Evolutionary conservation across 73 alveolate species (phyloP).

Genomic region (Vitrella brassicaformis): DNA sequence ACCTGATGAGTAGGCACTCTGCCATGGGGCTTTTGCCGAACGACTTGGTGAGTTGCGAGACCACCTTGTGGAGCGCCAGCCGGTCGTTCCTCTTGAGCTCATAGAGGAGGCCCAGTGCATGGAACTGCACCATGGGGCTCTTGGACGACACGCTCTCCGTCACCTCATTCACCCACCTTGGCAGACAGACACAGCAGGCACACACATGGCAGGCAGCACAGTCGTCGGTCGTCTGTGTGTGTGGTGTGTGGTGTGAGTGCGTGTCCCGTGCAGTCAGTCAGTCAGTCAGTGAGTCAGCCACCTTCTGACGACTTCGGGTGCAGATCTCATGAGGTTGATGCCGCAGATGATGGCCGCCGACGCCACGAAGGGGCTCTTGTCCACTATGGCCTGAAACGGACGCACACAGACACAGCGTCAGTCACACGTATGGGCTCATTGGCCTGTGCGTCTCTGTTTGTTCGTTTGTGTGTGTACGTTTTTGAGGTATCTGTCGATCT

Average conservation of each 20-base stretch:
- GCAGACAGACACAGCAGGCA: too few species aligned
- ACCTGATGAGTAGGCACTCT: slow-evolving; percentile 3
- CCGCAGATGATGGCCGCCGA: slow-evolving; percentile 15
- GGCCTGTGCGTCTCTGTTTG: too few species aligned
- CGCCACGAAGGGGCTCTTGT: slow-evolving; percentile 33
- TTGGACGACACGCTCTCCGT: slow-evolving; percentile 31
- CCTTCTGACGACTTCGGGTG: slow-evolving; percentile 19
- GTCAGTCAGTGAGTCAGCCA: too few species aligned
- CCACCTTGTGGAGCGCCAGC: slow-evolving; percentile 28
- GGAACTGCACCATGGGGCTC: slow-evolving; percentile 37
- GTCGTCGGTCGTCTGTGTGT: too few species aligned
- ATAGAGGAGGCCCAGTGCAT: slow-evolving; percentile 32
- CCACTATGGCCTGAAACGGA: slow-evolving; percentile 5
- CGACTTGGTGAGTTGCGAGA: background rate
- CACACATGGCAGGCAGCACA: too few species aligned
- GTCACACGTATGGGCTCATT: too few species aligned
- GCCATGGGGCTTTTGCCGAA: slow-evolving; percentile 34
- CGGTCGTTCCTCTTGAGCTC: slow-evolving; percentile 33
- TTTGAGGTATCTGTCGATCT: slow-evolving; percentile 19
- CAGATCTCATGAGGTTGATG: background rate
- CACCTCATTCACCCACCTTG: slow-evolving; percentile 32
- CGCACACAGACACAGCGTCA: too few species aligned
- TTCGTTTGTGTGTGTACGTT: background rate
- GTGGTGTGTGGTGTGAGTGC: too few species aligned
- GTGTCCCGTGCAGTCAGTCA: too few species aligned